Evolutionary conservation across 1,284 basidiomycete species (phyloP), one percentile per base, ranked within the genome.

Genomic region (Bondarzewia mesenterica): DNA sequence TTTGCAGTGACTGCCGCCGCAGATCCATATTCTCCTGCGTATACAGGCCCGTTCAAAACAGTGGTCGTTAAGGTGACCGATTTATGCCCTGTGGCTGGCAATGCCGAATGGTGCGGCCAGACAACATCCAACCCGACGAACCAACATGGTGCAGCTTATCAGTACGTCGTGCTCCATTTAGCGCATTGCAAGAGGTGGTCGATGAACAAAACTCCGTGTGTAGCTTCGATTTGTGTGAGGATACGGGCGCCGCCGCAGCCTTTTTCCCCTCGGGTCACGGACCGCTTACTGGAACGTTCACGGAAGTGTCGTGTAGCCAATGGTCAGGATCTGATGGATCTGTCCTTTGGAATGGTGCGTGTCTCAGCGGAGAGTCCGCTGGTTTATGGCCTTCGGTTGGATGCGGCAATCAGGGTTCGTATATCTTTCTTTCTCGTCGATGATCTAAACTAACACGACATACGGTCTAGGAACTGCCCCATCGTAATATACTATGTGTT

Each of bases 181-280:
- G n/a, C 15, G 12, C 38, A n/a, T 10, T 40, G n/a, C n/a, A n/a
- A n/a, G n/a, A n/a, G n/a, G n/a, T n/a, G n/a, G n/a, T n/a, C n/a
- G n/a, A n/a, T n/a, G n/a, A n/a, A n/a, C n/a, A n/a, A n/a, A n/a
- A n/a, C n/a, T n/a, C 44, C 26, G 3, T 29, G 18, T 39, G 29
- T 47, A 78, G 75, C 60, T 82, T 81, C 57, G 78, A 82, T 58
- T 71, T 82, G 26, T 80, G 78, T 57, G 64, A 74, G 50, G 79
- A 80, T 54, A 76, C 74, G 10, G 77, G 78, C 42, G 75, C 74
- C 23, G 55, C 73, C 3, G 57, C 43, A 2, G 68, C 66, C 14
- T 81, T 82, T 65, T 82, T 82, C 72, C 77, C 77, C 2, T 69
- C 68, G 3, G 73, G 71, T 0, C 75, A 74, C 54, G 73, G 71